Base-by-base conservation (phyloP, 805 yeast genomes). In the Sungouiozyma intestinalis region DNA sequence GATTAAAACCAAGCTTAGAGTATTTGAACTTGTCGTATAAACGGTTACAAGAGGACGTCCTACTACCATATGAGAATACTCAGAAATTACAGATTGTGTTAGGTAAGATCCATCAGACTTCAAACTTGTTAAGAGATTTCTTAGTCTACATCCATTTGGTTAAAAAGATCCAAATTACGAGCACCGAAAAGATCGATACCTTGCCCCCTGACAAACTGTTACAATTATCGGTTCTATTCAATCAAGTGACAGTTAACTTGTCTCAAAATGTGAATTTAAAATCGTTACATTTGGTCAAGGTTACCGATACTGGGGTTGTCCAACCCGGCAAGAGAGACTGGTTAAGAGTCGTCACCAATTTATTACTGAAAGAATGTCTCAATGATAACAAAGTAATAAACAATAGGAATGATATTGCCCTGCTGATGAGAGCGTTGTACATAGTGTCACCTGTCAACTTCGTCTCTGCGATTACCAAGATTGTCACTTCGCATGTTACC, bases 41-140 rank as follows among this genome's bases (percentile, higher is more conserved):
- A n/a, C 55, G 64, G 41, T 44, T 60, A 16, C 49, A 57, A 16
- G 47, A 48, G 14, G 62, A 60, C 24, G 49, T 60, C 2, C 31
- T 60, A 33, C 43, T 45, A 27, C 63, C 64, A 31, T 58, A 55
- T 40, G 58, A 55, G 40, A 48, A 45, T 20, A 56, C 62, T 3
- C 53, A 53, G 20, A 57, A 47, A 41, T 39, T 60, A 19, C 64
- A 59, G 41, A 41, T 44, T n/a, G 60, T 55, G 4, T 46, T 59
- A 21, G 51, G 54, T 44, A 60, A 59, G 40, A 50, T 60, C 18
- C 63, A 60, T 42, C 64, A 60, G 43, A 58, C 64, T 5, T 53
- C 62, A 3, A 55, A 48, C 31, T 39, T 59, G 8, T 42, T 60
- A 38, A 52, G 64, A 40, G 62, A 58, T 36, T 50, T 58, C 4